Base-by-base conservation (phyloP, 441 rosid genomes). In the Hura crepitans region DNA sequence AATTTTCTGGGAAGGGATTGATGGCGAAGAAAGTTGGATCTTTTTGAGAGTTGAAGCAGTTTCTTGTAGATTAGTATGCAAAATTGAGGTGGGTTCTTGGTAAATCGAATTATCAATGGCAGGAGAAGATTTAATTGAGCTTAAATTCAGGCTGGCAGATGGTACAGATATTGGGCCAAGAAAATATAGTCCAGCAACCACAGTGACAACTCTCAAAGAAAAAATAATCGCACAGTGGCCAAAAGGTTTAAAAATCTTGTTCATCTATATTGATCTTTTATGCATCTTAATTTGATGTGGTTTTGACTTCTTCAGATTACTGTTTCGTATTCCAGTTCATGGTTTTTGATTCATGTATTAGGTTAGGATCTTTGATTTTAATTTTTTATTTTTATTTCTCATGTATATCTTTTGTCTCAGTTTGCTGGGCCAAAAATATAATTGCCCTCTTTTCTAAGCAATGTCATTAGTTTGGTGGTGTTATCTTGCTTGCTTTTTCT, bases 81-180 rank as follows among this genome's bases (percentile, higher is more conserved):
- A 61, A 42, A 62, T 71, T 74, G 78, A 79, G 77, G 72, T 62
- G 75, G 74, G 31, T 18, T 76, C 62, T 47, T 31, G 49, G 65
- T 56, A n/a, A 42, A 59, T 55, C 54, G 79, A 72, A 72, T 70
- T 75, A 17, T 72, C 77, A 27, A 92, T 92, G 97, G 89, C 83
- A 22, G 87, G 73, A 55, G 90, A 85, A 74, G 87, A 83, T 81
- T 82, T 78, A 72, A 67, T 92, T 68, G 92, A 90, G 73, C 79
- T 92, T 18, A 89, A 85, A 77, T 92, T 90, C 83, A 87, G 89
- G 83, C 82, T 90, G 18, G 83, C 88, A 5, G 93, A 92, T 82
- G 96, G 93, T 37, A 85, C 85, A 18, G 98, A 90, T 75, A 86
- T 89, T 74, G 95, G 93, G 45, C 93, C 95, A 12, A 75, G 17